Conservation (phyloP, 2,329 filamentous ascomycete species). For the Aciculosporium take region DNA sequence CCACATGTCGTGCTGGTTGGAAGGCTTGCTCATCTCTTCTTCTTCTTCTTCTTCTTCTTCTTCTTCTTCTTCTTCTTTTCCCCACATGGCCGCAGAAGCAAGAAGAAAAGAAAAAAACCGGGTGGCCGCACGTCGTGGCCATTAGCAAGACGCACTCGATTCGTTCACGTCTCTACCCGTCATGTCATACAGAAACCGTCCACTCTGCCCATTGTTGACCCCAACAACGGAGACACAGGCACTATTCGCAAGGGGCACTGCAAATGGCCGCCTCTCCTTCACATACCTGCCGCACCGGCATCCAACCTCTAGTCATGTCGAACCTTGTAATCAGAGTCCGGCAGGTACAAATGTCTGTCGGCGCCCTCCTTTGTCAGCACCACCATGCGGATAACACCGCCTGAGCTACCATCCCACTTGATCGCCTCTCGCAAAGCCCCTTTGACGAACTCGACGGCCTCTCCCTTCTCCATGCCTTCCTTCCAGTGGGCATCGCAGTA, state of each 20-base stretch:
- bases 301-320: constrained; percentile 42
- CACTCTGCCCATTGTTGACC: background rate
- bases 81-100: too few relatives aligned
- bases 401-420: constrained; percentile 98
- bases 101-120: background rate
- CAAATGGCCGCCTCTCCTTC: background rate
- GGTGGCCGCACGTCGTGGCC: background rate
- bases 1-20: background rate
- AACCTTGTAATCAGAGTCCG: constrained; percentile 74
- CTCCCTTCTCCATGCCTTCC: constrained; percentile 84
- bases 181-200: constrained; percentile 2
- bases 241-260: background rate
- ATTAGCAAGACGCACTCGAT: too few relatives aligned
- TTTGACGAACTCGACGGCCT: constrained; percentile 88
- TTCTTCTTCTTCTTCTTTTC: background rate
- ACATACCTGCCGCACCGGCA: constrained; percentile 6
- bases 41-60: background rate
- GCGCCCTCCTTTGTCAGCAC: constrained; percentile 84
- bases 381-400: constrained; percentile 95
- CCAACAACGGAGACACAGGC: background rate
- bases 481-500: constrained; percentile 96
- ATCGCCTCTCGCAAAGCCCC: constrained; percentile 83
- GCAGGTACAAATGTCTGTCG: constrained; percentile 86
- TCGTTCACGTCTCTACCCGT: constrained; percentile 1
- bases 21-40: background rate